Conservation (phyloP, 441 rosid genomes). For the Codiaeum variegatum region DNA sequence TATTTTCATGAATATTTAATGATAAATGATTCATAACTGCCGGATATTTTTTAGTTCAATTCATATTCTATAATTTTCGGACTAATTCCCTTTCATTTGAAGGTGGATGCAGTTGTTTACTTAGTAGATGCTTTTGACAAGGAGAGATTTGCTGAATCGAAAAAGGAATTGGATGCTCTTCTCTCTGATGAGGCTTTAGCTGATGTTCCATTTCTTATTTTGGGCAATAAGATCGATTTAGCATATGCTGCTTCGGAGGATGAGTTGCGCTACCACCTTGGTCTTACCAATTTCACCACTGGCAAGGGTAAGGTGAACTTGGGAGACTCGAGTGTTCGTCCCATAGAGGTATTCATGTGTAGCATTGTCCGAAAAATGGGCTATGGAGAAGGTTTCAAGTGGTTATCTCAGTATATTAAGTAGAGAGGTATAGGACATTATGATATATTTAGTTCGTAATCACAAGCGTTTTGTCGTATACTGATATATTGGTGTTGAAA, state of each 20-base stretch:
- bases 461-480: conserved; percentile 19
- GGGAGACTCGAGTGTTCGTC: conserved; percentile 49
- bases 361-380: conserved; percentile 74
- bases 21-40: neutral
- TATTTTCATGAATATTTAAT: neutral
- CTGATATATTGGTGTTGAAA: conserved; percentile 7
- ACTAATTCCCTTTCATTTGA: conserved; percentile 8
- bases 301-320: conserved; percentile 66
- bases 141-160: conserved; percentile 75
- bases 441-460: conserved; percentile 4
- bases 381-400: conserved; percentile 71
- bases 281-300: conserved; percentile 73
- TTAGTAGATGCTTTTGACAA: conserved; percentile 85
- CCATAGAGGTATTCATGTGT: conserved; percentile 76
- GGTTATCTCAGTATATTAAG: conserved; percentile 64
- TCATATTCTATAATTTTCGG: neutral
- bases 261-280: conserved; percentile 63
- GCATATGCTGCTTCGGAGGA: conserved; percentile 86
- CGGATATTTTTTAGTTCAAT: neutral
- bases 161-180: conserved; percentile 79
- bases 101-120: conserved; percentile 93
- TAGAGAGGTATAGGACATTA: conserved; percentile 23
- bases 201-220: conserved; percentile 60
- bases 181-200: conserved; percentile 70
- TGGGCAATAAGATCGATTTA: conserved; percentile 86